phyloP scores from a whole-genome alignment of 257 asterid genomes.

The Galeopsis tetrahit region DNA sequence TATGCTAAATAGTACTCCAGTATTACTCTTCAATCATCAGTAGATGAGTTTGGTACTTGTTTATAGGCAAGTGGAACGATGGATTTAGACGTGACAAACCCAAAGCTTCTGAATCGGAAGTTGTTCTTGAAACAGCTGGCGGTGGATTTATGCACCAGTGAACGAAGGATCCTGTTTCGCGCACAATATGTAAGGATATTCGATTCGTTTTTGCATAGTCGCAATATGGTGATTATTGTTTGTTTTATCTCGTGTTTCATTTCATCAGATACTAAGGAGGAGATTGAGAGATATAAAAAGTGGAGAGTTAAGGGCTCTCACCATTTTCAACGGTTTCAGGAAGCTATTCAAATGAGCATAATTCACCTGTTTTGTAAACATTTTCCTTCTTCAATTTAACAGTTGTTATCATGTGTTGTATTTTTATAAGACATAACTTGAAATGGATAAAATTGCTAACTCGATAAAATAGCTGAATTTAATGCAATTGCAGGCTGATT shows the following conservation, averaged over 20 bases:
- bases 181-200: slow-evolving; percentile 81
- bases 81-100: slow-evolving; percentile 92
- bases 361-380: slow-evolving; percentile 1
- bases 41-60: slow-evolving; percentile 17
- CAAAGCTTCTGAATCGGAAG: slow-evolving; percentile 84
- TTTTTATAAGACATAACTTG: too few relatives aligned
- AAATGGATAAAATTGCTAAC: too few relatives aligned
- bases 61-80: slow-evolving; percentile 81
- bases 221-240: neutral
- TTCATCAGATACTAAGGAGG: slow-evolving; percentile 78
- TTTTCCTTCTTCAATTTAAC: slow-evolving; percentile 1
- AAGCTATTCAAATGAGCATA: slow-evolving; percentile 61
- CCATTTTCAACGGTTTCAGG: slow-evolving; percentile 65
- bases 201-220: neutral
- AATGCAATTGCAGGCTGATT: too few relatives aligned
- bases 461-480: too few relatives aligned
- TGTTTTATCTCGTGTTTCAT: neutral
- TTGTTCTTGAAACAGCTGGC: slow-evolving; percentile 90
- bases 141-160: slow-evolving; percentile 82
- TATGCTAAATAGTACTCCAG: too few relatives aligned
- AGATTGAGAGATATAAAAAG: slow-evolving; percentile 77
- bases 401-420: neutral
- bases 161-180: slow-evolving; percentile 81
- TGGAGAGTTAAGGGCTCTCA: slow-evolving; percentile 78
- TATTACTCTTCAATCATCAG: too few relatives aligned